A percentile compares a stretch with the other conserved stretches of the same genome.
Conservation (phyloP, 208 protist species). For the Sergeia podlipaevii region DNA sequence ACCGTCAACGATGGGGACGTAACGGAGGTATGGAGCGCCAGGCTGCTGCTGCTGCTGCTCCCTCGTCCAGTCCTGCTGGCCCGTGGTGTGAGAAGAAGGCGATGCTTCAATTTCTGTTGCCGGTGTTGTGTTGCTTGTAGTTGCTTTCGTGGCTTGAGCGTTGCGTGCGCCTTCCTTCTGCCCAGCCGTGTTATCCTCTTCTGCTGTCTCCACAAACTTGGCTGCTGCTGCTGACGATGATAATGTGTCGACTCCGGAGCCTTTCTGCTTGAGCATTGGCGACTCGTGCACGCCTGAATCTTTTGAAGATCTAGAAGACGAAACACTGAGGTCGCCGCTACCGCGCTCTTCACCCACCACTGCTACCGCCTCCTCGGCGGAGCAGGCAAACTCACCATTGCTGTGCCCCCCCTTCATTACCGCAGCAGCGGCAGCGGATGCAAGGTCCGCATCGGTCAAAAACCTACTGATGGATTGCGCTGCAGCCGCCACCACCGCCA, state of each 20-base stretch:
- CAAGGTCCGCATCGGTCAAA: background rate
- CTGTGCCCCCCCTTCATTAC: background rate
- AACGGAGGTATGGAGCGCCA: constrained; percentile 14
- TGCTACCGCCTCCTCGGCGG: background rate
- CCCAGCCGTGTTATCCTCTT: no score
- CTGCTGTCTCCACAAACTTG: background rate
- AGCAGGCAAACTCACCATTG: background rate
- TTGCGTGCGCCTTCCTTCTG: no score
- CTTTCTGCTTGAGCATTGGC: background rate
- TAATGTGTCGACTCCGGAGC: background rate
- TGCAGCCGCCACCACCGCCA: background rate
- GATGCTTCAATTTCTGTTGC: background rate
- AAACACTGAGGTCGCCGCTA: no score
- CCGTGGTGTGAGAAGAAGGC: background rate
- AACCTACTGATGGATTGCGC: background rate
- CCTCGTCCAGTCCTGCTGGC: background rate
- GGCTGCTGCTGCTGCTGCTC: constrained; percentile 3
- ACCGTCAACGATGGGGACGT: constrained; percentile 58
- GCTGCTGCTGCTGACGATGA: background rate
- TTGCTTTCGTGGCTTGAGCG: no score
- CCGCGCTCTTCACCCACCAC: no score
- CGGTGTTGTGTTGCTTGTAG: background rate
- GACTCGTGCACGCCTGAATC: background rate
- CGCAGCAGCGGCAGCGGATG: background rate
- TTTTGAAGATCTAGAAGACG: no score